Base-by-base conservation (phyloP, 371 early-diverging fungal species). In the Entomophthora muscae region DNA sequence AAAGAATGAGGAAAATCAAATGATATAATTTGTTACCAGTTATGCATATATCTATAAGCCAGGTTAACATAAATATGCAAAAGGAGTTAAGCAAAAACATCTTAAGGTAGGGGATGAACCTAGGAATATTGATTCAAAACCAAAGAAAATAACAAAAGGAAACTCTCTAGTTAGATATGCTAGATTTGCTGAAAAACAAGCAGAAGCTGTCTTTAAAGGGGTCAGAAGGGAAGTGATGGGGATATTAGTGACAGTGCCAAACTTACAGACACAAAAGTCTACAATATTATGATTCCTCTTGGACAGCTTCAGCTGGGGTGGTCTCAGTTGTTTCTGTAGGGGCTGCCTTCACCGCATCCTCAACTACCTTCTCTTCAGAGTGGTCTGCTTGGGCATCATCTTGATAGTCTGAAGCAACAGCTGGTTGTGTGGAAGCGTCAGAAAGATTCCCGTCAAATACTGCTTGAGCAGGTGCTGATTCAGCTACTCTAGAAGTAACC, bases 401-500 rank as follows among this genome's bases (percentile, higher is more conserved):
- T n/a, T n/a, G n/a, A n/a, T n/a, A n/a, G 42, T 42, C 17, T 42
- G 17, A 17, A 5, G 5, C 42, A 42, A 42, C 17, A 42, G n/a
- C n/a, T n/a, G 42, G 42, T 17, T 42, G 42, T 5, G 42, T 42
- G 42, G 42, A 42, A 42, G 17, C 17, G 17, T 42, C 42, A 17
- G 42, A 42, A 42, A 42, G 10, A 42, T 17, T 42, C 5, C 17
- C 42, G 5, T 42, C 42, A 42, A 42, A 17, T 10, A 42, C 17
- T 10, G 42, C 10, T 17, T 42, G 42, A 5, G 42, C 42, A 17
- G 32, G 58, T 10, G 30, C 7, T 3, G 28, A 17, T 58, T 17
- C 30, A 22, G 58, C 28, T 24, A 17, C 17, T 17, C 58, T 51
- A 21, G 52, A 12, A 2, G 67, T 61, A 10, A 75, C 66, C 63